Evolutionary conservation across 2,329 filamentous ascomycete genomes (phyloP), one percentile per base, ranked within the genome.

Genomic region (Penicillium digitatum): DNA sequence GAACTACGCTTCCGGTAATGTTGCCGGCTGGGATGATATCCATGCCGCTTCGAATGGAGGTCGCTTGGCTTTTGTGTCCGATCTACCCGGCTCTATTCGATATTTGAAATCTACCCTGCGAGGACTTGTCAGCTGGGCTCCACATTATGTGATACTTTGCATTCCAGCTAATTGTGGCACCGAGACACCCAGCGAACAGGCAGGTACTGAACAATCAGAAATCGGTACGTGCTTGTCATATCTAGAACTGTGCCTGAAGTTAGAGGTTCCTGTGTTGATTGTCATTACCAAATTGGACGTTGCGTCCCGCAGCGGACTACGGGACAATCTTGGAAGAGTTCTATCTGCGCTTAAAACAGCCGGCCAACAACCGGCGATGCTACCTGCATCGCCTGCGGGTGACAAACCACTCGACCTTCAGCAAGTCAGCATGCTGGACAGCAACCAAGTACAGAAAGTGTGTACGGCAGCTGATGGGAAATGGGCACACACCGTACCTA

Each of bases 1-100:
- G 66, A 97, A 96, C 69, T 97, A 95, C 70, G 87, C 89, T 3
- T 87, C 88, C 56, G 87, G 86, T 14, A 90, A 96, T 68, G 87
- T 96, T 44, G 89, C 90, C 55, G 92, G 91, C 0, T 99, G 94
- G 94, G 86, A 89, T 50, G 93, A 96, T 69, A 94, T 97, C 49
- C 94, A 99, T 70, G 87, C 89, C 35, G 83, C 86, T 46, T 84
- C 90, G 0, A 84, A 87, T 55, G 89, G 87, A 3, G 71, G 69
- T 16, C 86, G 92, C 20, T 75, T 99, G 3, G 90, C 94, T 5
- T 92, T 96, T 62, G 79, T 97, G 7, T 90, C 91, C 0, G 94
- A 99, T 72, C 95, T 93, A 43, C 93, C 93, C 16, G 94, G 94
- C 0, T 89, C 95, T 61, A 87, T 92, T 35, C 85, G 91, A 42